Base-by-base conservation (phyloP, 345 rosid genomes). In the Dipteronia sinensis region DNA sequence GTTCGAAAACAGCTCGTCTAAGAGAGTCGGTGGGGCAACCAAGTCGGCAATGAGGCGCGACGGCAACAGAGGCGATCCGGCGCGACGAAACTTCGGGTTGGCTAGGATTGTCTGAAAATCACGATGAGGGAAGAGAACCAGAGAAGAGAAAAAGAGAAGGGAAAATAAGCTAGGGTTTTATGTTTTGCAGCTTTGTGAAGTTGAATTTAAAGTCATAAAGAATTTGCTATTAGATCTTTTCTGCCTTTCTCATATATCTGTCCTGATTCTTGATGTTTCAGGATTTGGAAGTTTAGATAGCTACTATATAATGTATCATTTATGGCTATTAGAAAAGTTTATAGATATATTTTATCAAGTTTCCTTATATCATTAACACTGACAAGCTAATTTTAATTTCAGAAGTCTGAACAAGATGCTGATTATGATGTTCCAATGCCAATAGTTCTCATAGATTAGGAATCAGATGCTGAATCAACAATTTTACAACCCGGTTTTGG, bases 401-500 rank as follows among this genome's bases (percentile, higher is more conserved):
- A 85, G 93, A 88, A 78, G 76, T 78, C 83, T 3, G 93, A 89
- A 55, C 86, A 82, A 29, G 90, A 86, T 85, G 87, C 76, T 77
- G 88, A 81, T 76, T 75, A 63, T 68, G 38, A 34, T 34, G 85
- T 86, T 76, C 91, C 94, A 62, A 89, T 80, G 87, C 93, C 94
- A n/a, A 81, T 90, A 65, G 97, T 96, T 80, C 81, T 90, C 76
- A 93, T 93, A 31, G 97, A 91, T 82, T 97, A 93, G 82, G 98
- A 96, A 82, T 88, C 98, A 16, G 94, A 91, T 88, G 85, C 94
- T 67, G 90, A 91, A 62, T 90, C 97, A 70, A 93, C 97, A 3
- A 82, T n/a, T n/a, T n/a, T n/a, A n/a, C n/a, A n/a, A n/a, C n/a
- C n/a, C 79, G 91, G 98, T 85, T 92, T 93, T 80, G 98, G 99